Evolutionary conservation across 306 rosid genomes (phyloP).

Genomic region (Mimosa pudica): DNA sequence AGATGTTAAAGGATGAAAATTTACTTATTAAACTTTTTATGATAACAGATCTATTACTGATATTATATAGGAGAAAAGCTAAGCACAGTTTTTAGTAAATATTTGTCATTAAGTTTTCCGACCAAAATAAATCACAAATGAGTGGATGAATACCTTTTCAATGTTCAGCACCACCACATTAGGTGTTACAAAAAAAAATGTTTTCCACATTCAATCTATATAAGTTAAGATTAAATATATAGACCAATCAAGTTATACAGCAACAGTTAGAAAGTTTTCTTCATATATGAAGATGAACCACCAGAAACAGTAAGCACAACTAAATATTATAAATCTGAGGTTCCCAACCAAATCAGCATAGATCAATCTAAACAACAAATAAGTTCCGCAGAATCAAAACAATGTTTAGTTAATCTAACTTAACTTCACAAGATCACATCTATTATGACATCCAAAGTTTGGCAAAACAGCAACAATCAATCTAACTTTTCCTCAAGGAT

Average conservation of each 20-base stretch:
- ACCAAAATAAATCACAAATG: background rate
- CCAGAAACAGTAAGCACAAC: background rate
- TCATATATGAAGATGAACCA: background rate
- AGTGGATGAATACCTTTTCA: background rate
- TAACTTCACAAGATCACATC: slow-evolving; percentile 25
- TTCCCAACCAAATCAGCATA: background rate
- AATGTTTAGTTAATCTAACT: too few relatives aligned
- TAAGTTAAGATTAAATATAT: background rate
- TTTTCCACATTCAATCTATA: background rate
- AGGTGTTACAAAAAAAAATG: background rate
- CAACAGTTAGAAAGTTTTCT: background rate
- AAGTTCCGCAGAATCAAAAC: slow-evolving; percentile 3
- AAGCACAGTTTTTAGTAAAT: background rate
- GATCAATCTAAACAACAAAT: background rate
- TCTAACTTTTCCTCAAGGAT: background rate
- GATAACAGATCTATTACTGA: background rate
- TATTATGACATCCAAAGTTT: slow-evolving; percentile 16
- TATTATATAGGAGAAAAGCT: background rate
- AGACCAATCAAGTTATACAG: background rate
- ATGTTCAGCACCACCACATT: background rate
- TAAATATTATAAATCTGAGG: slow-evolving; percentile 2
- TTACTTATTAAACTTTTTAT: background rate
- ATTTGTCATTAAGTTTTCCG: background rate
- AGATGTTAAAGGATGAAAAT: background rate
- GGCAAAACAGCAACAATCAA: slow-evolving; percentile 18